Conservation (phyloP, 495 filamentous ascomycete species). For the Hamigera avellanea region DNA sequence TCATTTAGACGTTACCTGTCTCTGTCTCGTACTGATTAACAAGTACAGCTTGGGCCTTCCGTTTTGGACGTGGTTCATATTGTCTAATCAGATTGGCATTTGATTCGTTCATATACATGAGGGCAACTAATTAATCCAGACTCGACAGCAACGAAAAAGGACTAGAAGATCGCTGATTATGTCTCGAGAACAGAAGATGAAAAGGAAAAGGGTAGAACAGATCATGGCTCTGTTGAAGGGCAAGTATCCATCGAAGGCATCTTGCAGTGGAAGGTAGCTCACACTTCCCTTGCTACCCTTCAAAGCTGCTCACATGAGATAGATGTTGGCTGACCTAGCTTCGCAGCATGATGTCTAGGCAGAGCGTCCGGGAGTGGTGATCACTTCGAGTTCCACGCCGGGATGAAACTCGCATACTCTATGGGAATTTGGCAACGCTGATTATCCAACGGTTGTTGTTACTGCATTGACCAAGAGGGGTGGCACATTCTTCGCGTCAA, state of each 20-base stretch:
- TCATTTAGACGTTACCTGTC: too few relatives aligned
- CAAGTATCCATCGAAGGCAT: neutral
- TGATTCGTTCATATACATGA: neutral
- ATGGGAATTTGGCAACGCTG: neutral
- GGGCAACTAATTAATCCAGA: neutral
- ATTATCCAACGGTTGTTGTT: constrained; percentile 10
- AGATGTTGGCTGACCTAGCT: too few relatives aligned
- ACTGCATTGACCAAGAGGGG: constrained; percentile 7
- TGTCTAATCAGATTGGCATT: constrained; percentile 1
- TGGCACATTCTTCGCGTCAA: constrained; percentile 2
- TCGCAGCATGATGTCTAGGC: too few relatives aligned
- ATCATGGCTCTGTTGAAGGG: neutral
- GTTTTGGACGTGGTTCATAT: neutral
- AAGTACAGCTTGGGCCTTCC: too few relatives aligned
- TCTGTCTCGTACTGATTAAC: too few relatives aligned
- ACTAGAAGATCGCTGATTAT: neutral
- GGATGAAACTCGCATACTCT: too few relatives aligned
- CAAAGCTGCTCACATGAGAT: too few relatives aligned
- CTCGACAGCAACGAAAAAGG: neutral
- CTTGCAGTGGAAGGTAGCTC: neutral
- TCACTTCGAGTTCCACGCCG: neutral
- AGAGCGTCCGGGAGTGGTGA: too few relatives aligned
- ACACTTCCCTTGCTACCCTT: neutral
- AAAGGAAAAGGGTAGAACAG: neutral
- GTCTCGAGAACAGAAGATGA: neutral